A percentile compares a stretch with the other conserved stretches of the same genome.
phyloP scores from a whole-genome alignment of 805 yeast species.

The Monosporozyma servazzii region DNA sequence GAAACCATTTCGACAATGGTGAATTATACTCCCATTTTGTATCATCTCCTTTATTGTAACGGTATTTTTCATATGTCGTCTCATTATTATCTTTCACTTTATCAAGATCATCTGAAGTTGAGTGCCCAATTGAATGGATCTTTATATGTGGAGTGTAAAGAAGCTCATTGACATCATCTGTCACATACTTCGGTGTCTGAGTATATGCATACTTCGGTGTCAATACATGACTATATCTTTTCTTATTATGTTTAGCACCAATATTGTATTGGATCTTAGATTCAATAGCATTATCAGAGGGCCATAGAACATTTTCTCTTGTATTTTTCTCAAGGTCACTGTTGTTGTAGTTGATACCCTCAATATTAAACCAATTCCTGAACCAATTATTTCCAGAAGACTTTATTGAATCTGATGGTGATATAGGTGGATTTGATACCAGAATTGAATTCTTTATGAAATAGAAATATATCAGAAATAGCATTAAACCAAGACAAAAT shows the following conservation, averaged over 20 bases:
- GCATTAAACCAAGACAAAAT: conserved; percentile 15
- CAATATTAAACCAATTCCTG: background rate
- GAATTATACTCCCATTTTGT: conserved; percentile 27
- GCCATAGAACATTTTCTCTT: conserved; percentile 9
- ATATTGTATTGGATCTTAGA: conserved; percentile 18
- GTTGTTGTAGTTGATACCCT: background rate
- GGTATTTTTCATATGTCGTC: background rate
- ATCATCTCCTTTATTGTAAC: background rate
- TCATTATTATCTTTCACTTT: background rate
- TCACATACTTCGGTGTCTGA: background rate
- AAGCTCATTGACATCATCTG: conserved; percentile 14
- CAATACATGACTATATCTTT: conserved; percentile 8
- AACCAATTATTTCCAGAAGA: conserved; percentile 4
- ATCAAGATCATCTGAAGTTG: background rate
- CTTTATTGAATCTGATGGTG: conserved; percentile 1
- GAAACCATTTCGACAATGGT: conserved; percentile 29
- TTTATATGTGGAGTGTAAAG: conserved; percentile 24
- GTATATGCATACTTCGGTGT: conserved; percentile 15
- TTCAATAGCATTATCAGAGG: conserved; percentile 8
- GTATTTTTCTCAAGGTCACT: conserved; percentile 3
- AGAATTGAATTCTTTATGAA: conserved; percentile 7
- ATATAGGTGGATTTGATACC: conserved; percentile 2
- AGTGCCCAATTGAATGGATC: conserved; percentile 13
- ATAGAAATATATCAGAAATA: conserved; percentile 14
- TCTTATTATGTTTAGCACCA: conserved; percentile 6